These are phyloP conservation scores for Lojkania enalia DNA, from an alignment of 2,329 filamentous ascomycete genomes.

Conservation along the genomic window DNA sequence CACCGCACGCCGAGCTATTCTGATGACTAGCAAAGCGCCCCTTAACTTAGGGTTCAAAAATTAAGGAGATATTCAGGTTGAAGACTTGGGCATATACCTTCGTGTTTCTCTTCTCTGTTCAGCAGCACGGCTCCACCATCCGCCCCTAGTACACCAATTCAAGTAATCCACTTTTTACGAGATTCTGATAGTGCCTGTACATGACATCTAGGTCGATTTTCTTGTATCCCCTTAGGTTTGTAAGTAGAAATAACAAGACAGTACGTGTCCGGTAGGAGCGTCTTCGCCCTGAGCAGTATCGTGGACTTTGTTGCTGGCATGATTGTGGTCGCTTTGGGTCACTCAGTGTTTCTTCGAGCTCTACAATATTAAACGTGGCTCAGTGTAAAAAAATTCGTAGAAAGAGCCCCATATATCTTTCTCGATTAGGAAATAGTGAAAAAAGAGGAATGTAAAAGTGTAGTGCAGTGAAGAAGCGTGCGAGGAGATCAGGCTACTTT, in stretches of 20 bases:
- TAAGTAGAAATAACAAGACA: slow-evolving; percentile 60
- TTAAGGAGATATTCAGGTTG: too few species aligned
- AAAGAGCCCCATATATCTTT: too few species aligned
- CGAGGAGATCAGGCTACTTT: too few species aligned
- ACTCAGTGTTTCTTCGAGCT: too few species aligned
- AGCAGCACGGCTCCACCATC: slow-evolving; percentile 47
- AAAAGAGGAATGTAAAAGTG: too few species aligned
- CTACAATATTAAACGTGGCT: too few species aligned
- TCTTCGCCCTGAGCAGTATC: slow-evolving; percentile 46
- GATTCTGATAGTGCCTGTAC: slow-evolving; percentile 54
- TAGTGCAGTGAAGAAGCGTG: too few species aligned
- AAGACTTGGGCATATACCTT: too few species aligned
- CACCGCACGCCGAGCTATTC: slow-evolving; percentile 40
- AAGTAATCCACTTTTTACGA: slow-evolving; percentile 54
- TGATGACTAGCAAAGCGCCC: too few species aligned
- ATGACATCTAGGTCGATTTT: slow-evolving; percentile 59
- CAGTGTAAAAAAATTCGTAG: too few species aligned
- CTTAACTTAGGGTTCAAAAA: too few species aligned
- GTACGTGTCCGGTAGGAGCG: slow-evolving; percentile 56
- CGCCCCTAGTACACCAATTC: slow-evolving; percentile 49
- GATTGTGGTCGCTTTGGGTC: slow-evolving; percentile 1
- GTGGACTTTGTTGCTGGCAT: slow-evolving; percentile 22
- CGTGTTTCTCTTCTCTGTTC: slow-evolving; percentile 43
- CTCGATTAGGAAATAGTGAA: too few species aligned
- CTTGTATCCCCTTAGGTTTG: slow-evolving; percentile 49